phyloP scores from a whole-genome alignment of 2,329 filamentous ascomycete species.

The Neofusicoccum parvum region DNA sequence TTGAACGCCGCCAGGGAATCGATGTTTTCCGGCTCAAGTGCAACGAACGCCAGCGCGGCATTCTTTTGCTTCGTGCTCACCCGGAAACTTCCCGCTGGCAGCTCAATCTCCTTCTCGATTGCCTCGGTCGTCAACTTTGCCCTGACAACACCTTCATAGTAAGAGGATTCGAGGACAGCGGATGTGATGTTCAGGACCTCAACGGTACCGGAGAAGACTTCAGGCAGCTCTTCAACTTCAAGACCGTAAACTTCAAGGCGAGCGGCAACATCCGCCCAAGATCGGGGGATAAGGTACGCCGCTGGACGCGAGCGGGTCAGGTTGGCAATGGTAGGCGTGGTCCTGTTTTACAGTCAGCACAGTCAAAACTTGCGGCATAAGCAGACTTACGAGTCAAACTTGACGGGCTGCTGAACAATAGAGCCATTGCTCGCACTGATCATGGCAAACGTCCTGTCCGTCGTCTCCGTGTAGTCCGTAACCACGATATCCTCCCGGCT shows the following conservation, averaged over 20 bases:
- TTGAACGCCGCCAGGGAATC: constrained; percentile 41
- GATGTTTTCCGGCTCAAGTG: constrained; percentile 42
- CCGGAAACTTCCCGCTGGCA: constrained; percentile 38
- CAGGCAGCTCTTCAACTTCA: constrained; percentile 32
- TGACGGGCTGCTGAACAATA: constrained; percentile 36
- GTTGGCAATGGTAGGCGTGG: constrained; percentile 38
- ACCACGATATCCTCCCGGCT: constrained; percentile 35
- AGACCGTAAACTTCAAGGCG: constrained; percentile 37
- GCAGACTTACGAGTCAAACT: constrained; percentile 28
- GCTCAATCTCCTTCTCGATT: constrained; percentile 28
- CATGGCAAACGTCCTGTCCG: constrained; percentile 37
- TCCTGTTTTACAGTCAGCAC: constrained; percentile 22
- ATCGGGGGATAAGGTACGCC: constrained; percentile 40
- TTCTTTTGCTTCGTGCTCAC: constrained; percentile 41
- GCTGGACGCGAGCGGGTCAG: constrained; percentile 36
- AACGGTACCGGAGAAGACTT: constrained; percentile 34
- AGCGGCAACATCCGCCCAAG: constrained; percentile 38
- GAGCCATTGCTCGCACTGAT: constrained; percentile 35
- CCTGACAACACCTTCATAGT: constrained; percentile 39
- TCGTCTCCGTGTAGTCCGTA: constrained; percentile 33
- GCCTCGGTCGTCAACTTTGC: constrained; percentile 36
- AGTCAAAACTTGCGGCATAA: too few species aligned
- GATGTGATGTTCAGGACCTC: constrained; percentile 40
- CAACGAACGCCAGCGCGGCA: constrained; percentile 39
- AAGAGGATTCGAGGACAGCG: constrained; percentile 30